phyloP scores from a whole-genome alignment of 2,329 filamentous ascomycete genomes.

The Pseudogymnoascus sp. region DNA sequence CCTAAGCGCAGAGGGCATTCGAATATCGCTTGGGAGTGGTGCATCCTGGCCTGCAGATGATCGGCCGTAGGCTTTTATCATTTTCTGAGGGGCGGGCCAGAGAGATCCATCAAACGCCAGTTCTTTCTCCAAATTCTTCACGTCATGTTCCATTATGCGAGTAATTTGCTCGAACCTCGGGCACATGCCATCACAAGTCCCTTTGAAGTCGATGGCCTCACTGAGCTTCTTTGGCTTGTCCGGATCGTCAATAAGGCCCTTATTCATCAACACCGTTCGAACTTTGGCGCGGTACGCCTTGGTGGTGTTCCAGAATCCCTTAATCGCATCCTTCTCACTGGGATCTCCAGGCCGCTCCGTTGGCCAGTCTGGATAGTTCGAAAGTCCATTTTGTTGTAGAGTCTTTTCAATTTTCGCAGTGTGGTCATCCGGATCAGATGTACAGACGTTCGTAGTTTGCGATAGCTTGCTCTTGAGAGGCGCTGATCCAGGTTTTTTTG shows the following conservation, averaged over 20 bases:
- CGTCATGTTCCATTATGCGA: slow-evolving; percentile 52
- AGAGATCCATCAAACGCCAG: slow-evolving; percentile 30
- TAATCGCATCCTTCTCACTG: slow-evolving; percentile 41
- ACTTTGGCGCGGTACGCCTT: slow-evolving; percentile 49
- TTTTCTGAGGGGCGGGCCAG: slow-evolving; percentile 42
- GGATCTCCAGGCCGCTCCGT: slow-evolving; percentile 42
- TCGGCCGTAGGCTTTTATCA: slow-evolving; percentile 60
- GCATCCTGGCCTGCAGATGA: slow-evolving; percentile 61
- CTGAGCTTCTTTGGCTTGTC: slow-evolving; percentile 52
- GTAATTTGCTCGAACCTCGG: slow-evolving; percentile 57
- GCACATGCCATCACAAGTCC: slow-evolving; percentile 62
- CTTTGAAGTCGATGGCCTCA: slow-evolving; percentile 58
- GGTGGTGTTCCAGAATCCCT: slow-evolving; percentile 46
- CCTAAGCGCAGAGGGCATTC: slow-evolving; percentile 49
- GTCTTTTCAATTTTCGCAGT: slow-evolving; percentile 44
- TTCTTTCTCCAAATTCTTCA: slow-evolving; percentile 47
- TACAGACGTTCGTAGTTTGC: not conserved
- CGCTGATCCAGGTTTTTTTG: slow-evolving; percentile 2
- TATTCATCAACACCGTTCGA: slow-evolving; percentile 48
- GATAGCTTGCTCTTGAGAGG: slow-evolving; percentile 7
- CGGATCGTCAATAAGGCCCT: slow-evolving; percentile 55
- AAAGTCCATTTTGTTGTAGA: slow-evolving; percentile 41
- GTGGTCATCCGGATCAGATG: slow-evolving; percentile 15
- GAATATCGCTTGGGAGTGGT: slow-evolving; percentile 59
- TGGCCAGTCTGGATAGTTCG: slow-evolving; percentile 42